These are phyloP conservation scores for Penicillium sp. DNA, from an alignment of 2,329 filamentous ascomycete species.

Conservation along the genomic window DNA sequence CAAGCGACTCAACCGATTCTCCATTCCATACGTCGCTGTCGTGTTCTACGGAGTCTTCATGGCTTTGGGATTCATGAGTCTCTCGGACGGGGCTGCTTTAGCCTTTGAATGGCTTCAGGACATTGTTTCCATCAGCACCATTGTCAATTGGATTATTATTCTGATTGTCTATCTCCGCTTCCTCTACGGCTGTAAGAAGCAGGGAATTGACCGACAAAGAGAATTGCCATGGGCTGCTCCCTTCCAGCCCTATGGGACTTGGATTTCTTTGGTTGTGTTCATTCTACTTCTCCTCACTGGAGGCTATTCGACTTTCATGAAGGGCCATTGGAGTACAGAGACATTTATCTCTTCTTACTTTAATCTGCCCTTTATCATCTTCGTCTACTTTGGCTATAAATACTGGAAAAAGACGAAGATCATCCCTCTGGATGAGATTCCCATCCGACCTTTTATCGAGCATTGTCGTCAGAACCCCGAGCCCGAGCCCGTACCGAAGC, in stretches of 20 bases:
- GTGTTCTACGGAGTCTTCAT: slow-evolving; percentile 49
- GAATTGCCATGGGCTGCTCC: slow-evolving; percentile 46
- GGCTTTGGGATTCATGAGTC: slow-evolving; percentile 58
- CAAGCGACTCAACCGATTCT: slow-evolving; percentile 38
- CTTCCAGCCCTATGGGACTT: slow-evolving; percentile 57
- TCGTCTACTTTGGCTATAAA: slow-evolving; percentile 43
- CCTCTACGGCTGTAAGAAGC: slow-evolving; percentile 39
- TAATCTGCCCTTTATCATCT: slow-evolving; percentile 53
- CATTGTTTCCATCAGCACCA: slow-evolving; percentile 41
- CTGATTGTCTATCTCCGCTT: slow-evolving; percentile 50
- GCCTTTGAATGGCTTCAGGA: slow-evolving; percentile 65
- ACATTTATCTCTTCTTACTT: slow-evolving; percentile 56
- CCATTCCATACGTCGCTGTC: slow-evolving; percentile 53
- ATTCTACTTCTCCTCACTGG: slow-evolving; percentile 60
- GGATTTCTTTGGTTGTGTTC: slow-evolving; percentile 51
- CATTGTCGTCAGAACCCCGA: slow-evolving; percentile 24
- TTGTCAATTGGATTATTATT: slow-evolving; percentile 57
- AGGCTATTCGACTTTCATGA: slow-evolving; percentile 50
- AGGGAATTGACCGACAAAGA: slow-evolving; percentile 29
- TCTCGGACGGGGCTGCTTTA: slow-evolving; percentile 48
- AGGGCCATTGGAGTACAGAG: slow-evolving; percentile 45
- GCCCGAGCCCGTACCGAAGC: slow-evolving; percentile 18
- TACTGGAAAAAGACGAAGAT: slow-evolving; percentile 33
- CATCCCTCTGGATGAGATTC: slow-evolving; percentile 27
- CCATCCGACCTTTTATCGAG: slow-evolving; percentile 32